phyloP scores from a whole-genome alignment of 768 basidiomycete genomes.

The Lactarius quietus region DNA sequence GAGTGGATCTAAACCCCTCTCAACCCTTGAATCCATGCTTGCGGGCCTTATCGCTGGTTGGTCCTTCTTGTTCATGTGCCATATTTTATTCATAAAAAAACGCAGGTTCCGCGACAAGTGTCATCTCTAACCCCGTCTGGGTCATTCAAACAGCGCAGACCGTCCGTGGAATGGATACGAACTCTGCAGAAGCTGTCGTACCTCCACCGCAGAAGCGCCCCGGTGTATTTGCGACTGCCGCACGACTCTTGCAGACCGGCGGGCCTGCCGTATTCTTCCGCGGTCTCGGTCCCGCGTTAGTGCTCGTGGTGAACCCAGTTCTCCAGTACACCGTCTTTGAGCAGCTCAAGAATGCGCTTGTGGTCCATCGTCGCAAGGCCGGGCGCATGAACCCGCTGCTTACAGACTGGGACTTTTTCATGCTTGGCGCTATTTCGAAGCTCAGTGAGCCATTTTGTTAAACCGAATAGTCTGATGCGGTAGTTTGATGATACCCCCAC shows the following conservation, averaged over 20 bases:
- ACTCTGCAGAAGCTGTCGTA: constrained; percentile 15
- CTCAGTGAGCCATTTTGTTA: constrained; percentile 50
- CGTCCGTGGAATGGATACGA: constrained; percentile 49
- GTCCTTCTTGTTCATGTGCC: constrained; percentile 16
- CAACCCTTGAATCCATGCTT: constrained; percentile 84
- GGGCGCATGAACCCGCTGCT: constrained; percentile 47
- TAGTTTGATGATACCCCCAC: neutral
- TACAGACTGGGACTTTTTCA: constrained; percentile 86
- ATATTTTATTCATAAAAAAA: constrained; percentile 4
- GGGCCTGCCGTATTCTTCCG: constrained; percentile 87
- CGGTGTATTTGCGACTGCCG: constrained; percentile 61
- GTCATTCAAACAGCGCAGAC: constrained; percentile 91
- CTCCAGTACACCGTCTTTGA: constrained; percentile 95
- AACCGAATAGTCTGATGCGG: neutral
- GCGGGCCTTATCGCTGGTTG: constrained; percentile 83
- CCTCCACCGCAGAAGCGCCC: constrained; percentile 45
- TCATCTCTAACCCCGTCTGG: constrained; percentile 95
- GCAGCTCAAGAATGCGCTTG: constrained; percentile 83
- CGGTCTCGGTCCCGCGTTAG: constrained; percentile 89
- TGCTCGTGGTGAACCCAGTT: constrained; percentile 92
- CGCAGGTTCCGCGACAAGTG: constrained; percentile 80
- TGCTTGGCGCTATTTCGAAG: constrained; percentile 93
- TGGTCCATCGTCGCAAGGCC: constrained; percentile 56
- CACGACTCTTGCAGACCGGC: constrained; percentile 65
- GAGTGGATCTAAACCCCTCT: constrained; percentile 63